phyloP scores from a whole-genome alignment of 2,329 filamentous ascomycete genomes.

The Pseudogymnoascus sp. region DNA sequence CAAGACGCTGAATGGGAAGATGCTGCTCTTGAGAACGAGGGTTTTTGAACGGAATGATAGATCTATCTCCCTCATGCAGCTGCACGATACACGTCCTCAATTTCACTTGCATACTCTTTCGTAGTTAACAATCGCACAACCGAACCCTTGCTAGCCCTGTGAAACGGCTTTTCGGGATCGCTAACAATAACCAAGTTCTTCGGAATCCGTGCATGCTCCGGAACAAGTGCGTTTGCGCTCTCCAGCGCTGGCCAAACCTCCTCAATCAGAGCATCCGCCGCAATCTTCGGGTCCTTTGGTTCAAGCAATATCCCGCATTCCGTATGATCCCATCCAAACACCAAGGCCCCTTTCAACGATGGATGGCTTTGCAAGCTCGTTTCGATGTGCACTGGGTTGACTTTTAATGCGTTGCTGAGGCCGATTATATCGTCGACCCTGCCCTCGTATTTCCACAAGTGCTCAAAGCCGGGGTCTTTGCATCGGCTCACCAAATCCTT shows the following conservation, averaged over 20 bases:
- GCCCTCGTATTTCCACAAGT: slow-evolving; percentile 16
- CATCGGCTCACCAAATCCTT: slow-evolving; percentile 33
- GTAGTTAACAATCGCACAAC: slow-evolving; percentile 11
- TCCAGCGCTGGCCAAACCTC: slow-evolving; percentile 18
- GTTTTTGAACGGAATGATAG: too few species aligned
- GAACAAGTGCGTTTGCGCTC: slow-evolving; percentile 16
- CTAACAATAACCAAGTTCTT: slow-evolving; percentile 17
- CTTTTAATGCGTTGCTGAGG: slow-evolving; percentile 12
- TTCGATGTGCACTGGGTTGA: slow-evolving; percentile 5
- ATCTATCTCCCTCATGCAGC: neutral
- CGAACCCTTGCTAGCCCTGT: slow-evolving; percentile 17
- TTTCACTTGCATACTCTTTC: slow-evolving; percentile 13
- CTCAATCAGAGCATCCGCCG: slow-evolving; percentile 12
- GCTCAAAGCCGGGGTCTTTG: slow-evolving; percentile 11
- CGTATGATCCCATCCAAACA: slow-evolving; percentile 29
- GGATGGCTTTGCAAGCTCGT: neutral
- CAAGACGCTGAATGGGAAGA: too few species aligned
- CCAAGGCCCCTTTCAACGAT: slow-evolving; percentile 18
- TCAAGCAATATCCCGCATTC: slow-evolving; percentile 19
- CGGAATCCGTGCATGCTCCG: slow-evolving; percentile 17
- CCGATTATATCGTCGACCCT: slow-evolving; percentile 19
- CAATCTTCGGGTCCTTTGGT: slow-evolving; percentile 4
- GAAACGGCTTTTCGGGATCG: slow-evolving; percentile 13
- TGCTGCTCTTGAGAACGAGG: too few species aligned
- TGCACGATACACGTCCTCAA: slow-evolving; percentile 14